Evolutionary conservation across 2,329 filamentous ascomycete genomes (phyloP), one percentile per base, ranked within the genome.

Genomic region (Fusarium drepaniforme): DNA sequence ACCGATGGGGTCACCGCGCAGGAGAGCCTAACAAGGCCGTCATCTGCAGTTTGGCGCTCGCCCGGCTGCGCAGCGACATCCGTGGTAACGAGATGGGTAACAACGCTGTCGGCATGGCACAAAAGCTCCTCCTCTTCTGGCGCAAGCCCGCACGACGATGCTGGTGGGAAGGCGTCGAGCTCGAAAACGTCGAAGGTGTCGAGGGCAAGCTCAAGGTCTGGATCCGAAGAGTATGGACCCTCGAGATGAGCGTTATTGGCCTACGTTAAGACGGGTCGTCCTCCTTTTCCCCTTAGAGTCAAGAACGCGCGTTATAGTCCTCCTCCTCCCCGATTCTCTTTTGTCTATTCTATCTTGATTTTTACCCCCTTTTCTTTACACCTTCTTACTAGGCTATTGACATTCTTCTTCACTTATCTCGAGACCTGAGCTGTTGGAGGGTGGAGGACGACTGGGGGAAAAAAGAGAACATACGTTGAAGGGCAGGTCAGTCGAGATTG

Each of bases 131-230:
- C 16, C 89, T 99, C 5, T 99, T 99, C 87, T 99, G 97, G 97
- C 91, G 97, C 76, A 99, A 99, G 85, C 97, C 97, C 18, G 97
- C 97, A 16, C 89, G 97, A 71, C 90, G 97, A 82, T 99, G 97
- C 87, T 99, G 97, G 97, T 99, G 97, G 97, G 97, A 99, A 83
- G 97, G 97, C 28, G 93, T 99, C 42, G 96, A 98, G 83, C 88
- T 99, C 53, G 91, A 97, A 21, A 89, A 94, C 75, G 94, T 99
- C 15, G 95, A 97, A 61, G 97, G 97, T 16, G 93, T 98, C 9
- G 91, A 97, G 62, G 96, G 96, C 63, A 94, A 93, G 82, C 88
- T 99, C 77, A 99, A 99, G 85, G 95, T 99, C 68, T 99, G 97
- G 97, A 98, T 99, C 82, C 90, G 97, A 81, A 91, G 97, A 79